Base-by-base conservation (phyloP, 768 basidiomycete species). In the Lactarius hengduanensis region DNA sequence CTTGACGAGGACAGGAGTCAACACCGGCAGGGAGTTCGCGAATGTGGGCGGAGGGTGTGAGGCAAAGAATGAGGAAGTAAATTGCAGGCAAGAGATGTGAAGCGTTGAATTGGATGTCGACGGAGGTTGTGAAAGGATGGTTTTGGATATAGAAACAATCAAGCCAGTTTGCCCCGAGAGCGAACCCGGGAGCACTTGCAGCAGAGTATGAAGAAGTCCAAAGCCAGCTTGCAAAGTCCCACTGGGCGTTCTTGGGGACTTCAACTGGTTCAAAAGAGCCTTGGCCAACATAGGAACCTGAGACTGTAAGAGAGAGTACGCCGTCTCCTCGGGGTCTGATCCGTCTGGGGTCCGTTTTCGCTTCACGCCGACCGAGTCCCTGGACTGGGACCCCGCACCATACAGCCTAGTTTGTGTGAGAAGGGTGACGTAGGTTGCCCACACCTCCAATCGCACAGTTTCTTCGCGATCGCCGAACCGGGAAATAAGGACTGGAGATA, bases 391-490 rank as follows among this genome's bases (percentile, higher is more conserved):
- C 2, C 83, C 75, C 11, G 87, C 87, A 20, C 90, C 92, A 67
- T 94, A 94, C 57, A 92, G 80, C 26, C 83, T 81, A 1, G 94
- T 96, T 77, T 96, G 96, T 59, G 83, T 90, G 47, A 99, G 83
- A 13, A 99, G 83, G 0, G 83, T 78, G 40, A 83, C 85, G 73
- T 96, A 96, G 0, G 96, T 90, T 0, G 88, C 81, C 90, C 96
- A 96, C 18, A 98, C 83, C 75, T 99, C 97, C 34, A 97, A 79
- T 38, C 91, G 85, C 36, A 98, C 97, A 4, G 92, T 96, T 73
- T 95, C 91, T 77, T 99, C 97, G 54, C 97, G 89, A 75, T 99
- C 97, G 47, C 87, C 88, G 70, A 98, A 96, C 38, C 96, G 85
- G 3, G 93, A 89, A 64, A 97, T 94, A 59, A 99, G 82, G 10